These are phyloP conservation scores for Pseudoturritis turrita DNA, from an alignment of 345 rosid species.

Conservation along the genomic window DNA sequence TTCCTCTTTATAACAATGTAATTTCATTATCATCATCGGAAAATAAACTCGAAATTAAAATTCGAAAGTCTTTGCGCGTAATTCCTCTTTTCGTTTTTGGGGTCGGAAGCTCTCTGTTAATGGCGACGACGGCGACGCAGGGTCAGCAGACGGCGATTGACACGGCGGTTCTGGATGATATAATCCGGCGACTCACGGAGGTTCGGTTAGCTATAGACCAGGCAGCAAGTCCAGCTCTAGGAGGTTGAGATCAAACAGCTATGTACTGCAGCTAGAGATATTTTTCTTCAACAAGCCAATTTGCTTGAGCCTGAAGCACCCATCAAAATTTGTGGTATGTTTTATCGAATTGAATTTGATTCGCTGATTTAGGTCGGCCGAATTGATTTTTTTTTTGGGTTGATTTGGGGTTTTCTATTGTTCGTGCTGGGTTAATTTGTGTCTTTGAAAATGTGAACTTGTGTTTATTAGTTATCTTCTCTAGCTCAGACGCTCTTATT, in stretches of 20 bases:
- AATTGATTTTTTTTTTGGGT: not conserved
- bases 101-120: constrained; percentile 14
- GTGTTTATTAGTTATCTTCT: not conserved
- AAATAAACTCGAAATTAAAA: too few species aligned
- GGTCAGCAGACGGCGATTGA: constrained; percentile 76
- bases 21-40: not conserved
- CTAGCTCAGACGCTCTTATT: not conserved
- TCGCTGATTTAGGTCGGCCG: constrained; percentile 34
- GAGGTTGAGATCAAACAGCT: constrained; percentile 95
- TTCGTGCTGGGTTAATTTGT: not conserved
- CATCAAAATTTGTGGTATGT: constrained; percentile 90
- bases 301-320: constrained; percentile 96
- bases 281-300: constrained; percentile 77
- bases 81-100: not conserved
- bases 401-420: not conserved
- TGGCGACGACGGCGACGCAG: constrained; percentile 63
- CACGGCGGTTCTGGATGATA: constrained; percentile 61
- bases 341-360: not conserved
- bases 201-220: constrained; percentile 80
- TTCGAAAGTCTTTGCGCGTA: constrained; percentile 25
- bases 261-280: constrained; percentile 66
- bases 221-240: constrained; percentile 90
- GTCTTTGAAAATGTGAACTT: not conserved
- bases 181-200: constrained; percentile 72
- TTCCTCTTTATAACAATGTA: not conserved